Base-by-base conservation (phyloP, 2,329 filamentous ascomycete species). In the Acephala macrosclerotiorum region DNA sequence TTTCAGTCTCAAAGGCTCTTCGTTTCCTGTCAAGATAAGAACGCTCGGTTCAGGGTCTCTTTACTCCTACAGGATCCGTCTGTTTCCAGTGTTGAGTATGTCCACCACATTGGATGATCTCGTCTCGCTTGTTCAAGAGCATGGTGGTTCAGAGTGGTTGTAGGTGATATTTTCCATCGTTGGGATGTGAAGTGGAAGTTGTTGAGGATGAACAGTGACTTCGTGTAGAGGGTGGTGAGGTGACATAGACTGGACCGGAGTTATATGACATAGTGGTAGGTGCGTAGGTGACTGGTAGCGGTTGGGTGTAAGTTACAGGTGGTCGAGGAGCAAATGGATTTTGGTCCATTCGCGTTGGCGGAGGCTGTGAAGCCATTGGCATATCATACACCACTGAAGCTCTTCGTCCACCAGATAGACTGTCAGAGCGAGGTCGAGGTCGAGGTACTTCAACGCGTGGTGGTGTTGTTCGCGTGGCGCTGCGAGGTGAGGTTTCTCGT, bases 161-260 rank as follows among this genome's bases (percentile, higher is more conserved):
- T 2, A 70, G 63, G 64, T 75, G 72, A 63, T 75, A 75, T 26
- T 65, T 71, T 49, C 73, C 73, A 69, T 75, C 73, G 59, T 69
- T 69, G 3, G 64, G 63, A 60, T 53, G 26, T 36, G 49, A 53
- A 7, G 25, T 16, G 22, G 49, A 53, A 16, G 25, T 16, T 5
- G 49, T 18, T 3, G 49, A 29, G 25, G 25, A 29, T 18, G 49
- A 53, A 18, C 29, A 53, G 26, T 53, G 22, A 33, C 49, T 53
- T n/a, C 49, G 49, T 14, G 25, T 18, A 53, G 49, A 53, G 1
- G 26, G 8, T 33, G 63, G 40, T n/a, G 16, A 42, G 22, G 38
- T 49, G 51, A 51, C 55, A 25, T 47, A 60, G 12, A 60, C 57
- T 20, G 64, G 66, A 7, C 49, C 36, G 16, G 59, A 4, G 18